Conservation (phyloP, 176 grass and related monocot genomes). For the Eleusine coracana region DNA sequence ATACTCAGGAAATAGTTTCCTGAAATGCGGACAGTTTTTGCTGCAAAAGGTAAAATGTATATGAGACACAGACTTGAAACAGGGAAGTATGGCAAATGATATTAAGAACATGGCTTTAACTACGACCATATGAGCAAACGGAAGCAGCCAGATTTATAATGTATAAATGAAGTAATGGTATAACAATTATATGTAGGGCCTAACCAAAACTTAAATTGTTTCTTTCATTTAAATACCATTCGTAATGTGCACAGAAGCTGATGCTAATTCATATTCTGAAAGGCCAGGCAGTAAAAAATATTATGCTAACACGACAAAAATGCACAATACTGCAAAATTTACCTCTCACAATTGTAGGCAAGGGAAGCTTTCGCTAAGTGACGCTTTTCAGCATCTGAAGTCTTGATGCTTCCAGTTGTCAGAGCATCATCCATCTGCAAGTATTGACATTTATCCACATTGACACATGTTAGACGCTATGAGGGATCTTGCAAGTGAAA, state of each 20-base stretch:
- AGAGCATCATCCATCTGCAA: conserved; percentile 94
- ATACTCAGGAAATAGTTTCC: conserved; percentile 96
- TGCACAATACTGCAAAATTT: conserved; percentile 31
- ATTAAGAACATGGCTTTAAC: neutral
- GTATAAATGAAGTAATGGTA: neutral
- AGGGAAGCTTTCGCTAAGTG: conserved; percentile 94
- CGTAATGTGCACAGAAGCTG: neutral
- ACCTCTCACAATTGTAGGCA: conserved; percentile 99
- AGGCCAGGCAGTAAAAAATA: neutral
- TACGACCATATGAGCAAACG: neutral
- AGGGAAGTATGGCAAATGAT: neutral
- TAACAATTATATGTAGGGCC: neutral
- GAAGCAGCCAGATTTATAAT: neutral
- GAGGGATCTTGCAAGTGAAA: neutral
- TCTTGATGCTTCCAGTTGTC: conserved; percentile 98
- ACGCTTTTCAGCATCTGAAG: conserved; percentile 77
- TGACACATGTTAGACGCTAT: neutral
- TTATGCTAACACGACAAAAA: neutral
- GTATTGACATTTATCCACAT: conserved; percentile 15
- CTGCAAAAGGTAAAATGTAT: conserved; percentile 44
- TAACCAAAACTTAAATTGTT: neutral
- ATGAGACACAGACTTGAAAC: neutral
- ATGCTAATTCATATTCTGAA: neutral
- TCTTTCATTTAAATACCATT: neutral
- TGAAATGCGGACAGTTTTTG: conserved; percentile 92